Evolutionary conservation across 805 yeast genomes (phyloP), one percentile per base, ranked within the genome.

Genomic region (Lipomyces lipofer): DNA sequence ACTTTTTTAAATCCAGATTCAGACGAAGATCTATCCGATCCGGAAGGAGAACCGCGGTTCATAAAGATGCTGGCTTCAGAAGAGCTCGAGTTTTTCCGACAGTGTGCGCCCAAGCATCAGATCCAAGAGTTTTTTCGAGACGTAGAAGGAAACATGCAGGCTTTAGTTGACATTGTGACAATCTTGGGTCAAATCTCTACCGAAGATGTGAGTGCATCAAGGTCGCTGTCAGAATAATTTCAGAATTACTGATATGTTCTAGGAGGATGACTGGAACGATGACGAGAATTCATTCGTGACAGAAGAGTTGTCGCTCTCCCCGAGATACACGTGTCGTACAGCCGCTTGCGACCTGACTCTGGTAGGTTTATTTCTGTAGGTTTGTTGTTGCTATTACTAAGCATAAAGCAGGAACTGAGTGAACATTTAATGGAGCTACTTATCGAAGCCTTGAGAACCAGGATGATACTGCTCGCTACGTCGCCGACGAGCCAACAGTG

Each of bases 271-370:
- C n/a, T 87, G 84, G 76, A 67, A 69, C 2, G 73, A 71, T 1
- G 91, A 90, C 65, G 78, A 82, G 64, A 88, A 90, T 64, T 70
- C 68, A 2, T 89, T 81, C 67, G 86, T 88, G 4, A 79, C 90
- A 1, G 85, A 81, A 32, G 90, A 87, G 52, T 76, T 88, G 1
- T 96, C 89, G 1, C 75, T 90, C 29, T 71, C 84, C 0, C 71
- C 83, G 0, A 79, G 78, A 4, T 69, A 70, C 8, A 69, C 78
- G 1, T 78, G 84, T 0, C 78, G 98, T 49, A 85, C 83, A 46
- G 77, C 86, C 0, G 72, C 84, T 0, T 73, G 75, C 25, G 88
- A 84, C 27, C 77, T 81, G 30, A 3, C 49, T 13, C 19, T 49
- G 28, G 52, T 48, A 21, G 21, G 52, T 39, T 4, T 12, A 1